phyloP scores from a whole-genome alignment of 1,139 yeast genomes.

The Candida buenavistaensis region DNA sequence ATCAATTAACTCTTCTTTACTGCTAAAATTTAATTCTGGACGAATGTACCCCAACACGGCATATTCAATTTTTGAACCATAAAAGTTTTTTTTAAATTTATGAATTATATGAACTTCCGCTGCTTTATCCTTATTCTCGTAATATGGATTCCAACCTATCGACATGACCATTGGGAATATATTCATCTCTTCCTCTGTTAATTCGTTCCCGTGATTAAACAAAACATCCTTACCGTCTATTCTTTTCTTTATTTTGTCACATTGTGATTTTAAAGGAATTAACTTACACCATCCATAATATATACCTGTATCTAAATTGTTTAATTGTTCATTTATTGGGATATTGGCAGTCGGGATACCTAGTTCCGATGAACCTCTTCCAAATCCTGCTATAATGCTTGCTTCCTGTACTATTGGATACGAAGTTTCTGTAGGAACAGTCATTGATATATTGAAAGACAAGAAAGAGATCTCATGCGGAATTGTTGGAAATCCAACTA shows the following conservation, averaged over 20 bases:
- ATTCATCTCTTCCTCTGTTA: slow-evolving; percentile 40
- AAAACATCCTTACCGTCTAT: slow-evolving; percentile 47
- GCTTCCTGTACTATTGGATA: slow-evolving; percentile 64
- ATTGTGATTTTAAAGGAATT: slow-evolving; percentile 16
- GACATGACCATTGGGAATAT: slow-evolving; percentile 90
- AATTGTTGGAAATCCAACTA: too few species aligned
- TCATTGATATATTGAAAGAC: too few species aligned
- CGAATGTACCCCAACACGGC: slow-evolving; percentile 84
- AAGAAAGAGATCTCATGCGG: too few species aligned
- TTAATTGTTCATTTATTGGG: slow-evolving; percentile 55
- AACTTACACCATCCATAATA: slow-evolving; percentile 82
- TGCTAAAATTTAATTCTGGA: slow-evolving; percentile 85
- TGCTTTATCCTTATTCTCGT: slow-evolving; percentile 71
- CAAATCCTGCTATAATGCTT: slow-evolving; percentile 81
- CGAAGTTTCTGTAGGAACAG: slow-evolving; percentile 29
- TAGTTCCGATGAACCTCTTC: slow-evolving; percentile 89
- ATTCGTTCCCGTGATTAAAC: slow-evolving; percentile 61
- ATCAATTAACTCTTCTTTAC: slow-evolving; percentile 79
- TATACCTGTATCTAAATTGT: slow-evolving; percentile 71
- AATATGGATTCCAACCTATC: slow-evolving; percentile 95
- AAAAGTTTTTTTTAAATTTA: slow-evolving; percentile 65
- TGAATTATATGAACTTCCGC: slow-evolving; percentile 89
- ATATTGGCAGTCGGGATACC: slow-evolving; percentile 97
- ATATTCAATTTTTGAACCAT: slow-evolving; percentile 75
- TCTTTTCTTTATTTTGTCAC: slow-evolving; percentile 16